A percentile compares a stretch with the other conserved stretches of the same genome.
Evolutionary conservation across 768 basidiomycete species (phyloP).

Genomic region (Russula griseocarnosa): DNA sequence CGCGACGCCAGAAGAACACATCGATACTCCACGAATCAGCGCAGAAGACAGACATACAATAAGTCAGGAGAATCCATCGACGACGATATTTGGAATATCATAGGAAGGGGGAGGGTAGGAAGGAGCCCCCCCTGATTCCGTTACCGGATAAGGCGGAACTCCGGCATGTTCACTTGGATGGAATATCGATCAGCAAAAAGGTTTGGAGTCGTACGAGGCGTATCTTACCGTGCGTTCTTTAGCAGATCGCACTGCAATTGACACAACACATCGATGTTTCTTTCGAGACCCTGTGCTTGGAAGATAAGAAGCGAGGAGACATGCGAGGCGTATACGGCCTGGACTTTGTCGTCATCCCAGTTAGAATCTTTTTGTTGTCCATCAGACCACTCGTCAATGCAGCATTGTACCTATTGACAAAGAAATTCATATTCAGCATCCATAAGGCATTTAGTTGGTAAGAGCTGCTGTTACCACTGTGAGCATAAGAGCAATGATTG

Average conservation of each 20-base stretch:
- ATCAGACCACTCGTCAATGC: conserved; percentile 17
- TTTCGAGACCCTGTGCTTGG: neutral
- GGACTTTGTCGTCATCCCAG: neutral
- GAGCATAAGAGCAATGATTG: conserved; percentile 14
- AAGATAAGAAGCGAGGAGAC: neutral
- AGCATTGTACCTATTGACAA: conserved; percentile 8
- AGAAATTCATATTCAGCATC: neutral
- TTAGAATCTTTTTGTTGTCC: neutral
- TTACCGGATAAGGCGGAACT: neutral
- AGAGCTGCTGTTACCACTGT: conserved; percentile 7
- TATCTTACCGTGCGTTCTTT: neutral
- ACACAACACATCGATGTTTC: neutral
- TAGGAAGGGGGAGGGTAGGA: neutral
- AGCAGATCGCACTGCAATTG: conserved; percentile 9
- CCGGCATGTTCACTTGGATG: neutral
- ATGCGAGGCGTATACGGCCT: neutral
- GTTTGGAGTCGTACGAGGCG: neutral
- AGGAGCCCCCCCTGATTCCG: neutral
- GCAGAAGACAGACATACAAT: neutral
- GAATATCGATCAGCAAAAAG: neutral
- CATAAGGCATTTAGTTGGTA: neutral
- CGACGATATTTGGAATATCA: neutral
- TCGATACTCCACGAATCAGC: neutral
- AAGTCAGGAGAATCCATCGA: neutral
- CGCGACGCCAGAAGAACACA: neutral